Conservation (phyloP, 495 filamentous ascomycete species). For the Baudoinia panamericana region DNA sequence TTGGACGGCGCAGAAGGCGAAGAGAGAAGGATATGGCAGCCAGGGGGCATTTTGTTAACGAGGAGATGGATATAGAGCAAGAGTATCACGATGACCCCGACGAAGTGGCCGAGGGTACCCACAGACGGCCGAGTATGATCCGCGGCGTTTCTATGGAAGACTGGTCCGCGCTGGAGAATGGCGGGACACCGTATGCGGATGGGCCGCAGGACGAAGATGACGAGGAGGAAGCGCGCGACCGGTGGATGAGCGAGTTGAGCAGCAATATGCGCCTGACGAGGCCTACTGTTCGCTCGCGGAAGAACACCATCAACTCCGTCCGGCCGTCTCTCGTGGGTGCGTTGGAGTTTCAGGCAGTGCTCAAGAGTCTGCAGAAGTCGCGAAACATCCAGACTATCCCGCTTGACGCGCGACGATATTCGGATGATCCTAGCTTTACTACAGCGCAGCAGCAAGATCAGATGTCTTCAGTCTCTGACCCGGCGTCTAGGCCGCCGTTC, state of each 20-base stretch:
- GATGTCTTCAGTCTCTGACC: conserved; percentile 38
- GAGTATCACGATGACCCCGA: conserved; percentile 60
- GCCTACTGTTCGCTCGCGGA: conserved; percentile 45
- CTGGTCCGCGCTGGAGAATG: conserved; percentile 56
- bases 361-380: conserved; percentile 67
- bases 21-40: conserved; percentile 54
- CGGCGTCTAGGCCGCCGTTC: conserved; percentile 26
- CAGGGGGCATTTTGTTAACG: conserved; percentile 58
- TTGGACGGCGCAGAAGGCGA: conserved; percentile 44
- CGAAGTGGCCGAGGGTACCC: conserved; percentile 37
- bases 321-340: conserved; percentile 86
- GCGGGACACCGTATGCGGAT: not conserved
- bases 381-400: conserved; percentile 56
- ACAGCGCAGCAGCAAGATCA: conserved; percentile 37
- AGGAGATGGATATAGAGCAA: conserved; percentile 55
- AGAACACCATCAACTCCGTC: conserved; percentile 68
- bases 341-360: conserved; percentile 81
- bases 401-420: conserved; percentile 58
- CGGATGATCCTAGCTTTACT: conserved; percentile 44
- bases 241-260: conserved; percentile 65
- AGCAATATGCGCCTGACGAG: conserved; percentile 86
- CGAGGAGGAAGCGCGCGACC: conserved; percentile 60
- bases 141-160: conserved; percentile 47
- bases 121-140: conserved; percentile 38
- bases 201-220: conserved; percentile 39